Evolutionary conservation across 23 red algal species (phyloP), one percentile per base, ranked within the genome.

Genomic region (Pyropia yezoensis): DNA sequence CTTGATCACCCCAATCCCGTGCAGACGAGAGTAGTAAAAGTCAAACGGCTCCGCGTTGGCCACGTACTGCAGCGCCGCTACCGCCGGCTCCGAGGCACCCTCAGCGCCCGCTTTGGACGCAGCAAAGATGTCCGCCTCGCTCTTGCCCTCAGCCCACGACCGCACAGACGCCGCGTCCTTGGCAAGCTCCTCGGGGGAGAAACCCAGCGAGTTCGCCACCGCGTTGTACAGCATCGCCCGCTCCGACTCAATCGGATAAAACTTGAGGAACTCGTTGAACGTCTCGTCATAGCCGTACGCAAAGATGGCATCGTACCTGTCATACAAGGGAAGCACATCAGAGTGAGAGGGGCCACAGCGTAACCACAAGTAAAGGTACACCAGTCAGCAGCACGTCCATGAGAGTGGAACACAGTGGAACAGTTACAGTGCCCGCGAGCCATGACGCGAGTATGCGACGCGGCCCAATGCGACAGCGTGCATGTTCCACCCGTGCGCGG

Each of bases 11-110:
- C 89, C 89, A 52, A 95, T 65, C 18, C 79, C 79, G 78, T 85
- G 84, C 7, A 87, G 45, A 60, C 89, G 74, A 21, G 70, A 78
- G 69, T 85, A 95, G 72, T 88, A 88, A 59, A 68, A 88, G 21
- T 88, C 83, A 66, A 50, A 77, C 25, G 62, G 49, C 7, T 63
- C 30, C 25, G 70, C 23, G 59, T 88, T 62, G 47, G 66, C 61
- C 60, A 77, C 62, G 55, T 76, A 76, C 55, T 71, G 70, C 62
- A 88, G 59, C 33, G 73, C 83, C 45, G 71, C 67, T 19, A 76
- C 62, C 22, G 75, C 71, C 17, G 71, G 83, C 16, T 70, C 83
- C n/a, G 65, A 68, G 7, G 50, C 30, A 15, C 53, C 68, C 24
- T 50, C 13, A 3, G 64, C 21, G 9, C 58, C 80, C 27, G 70